These are phyloP conservation scores for Agapanthus africanus DNA, from an alignment of 106 monocot species.

Conservation along the genomic window DNA sequence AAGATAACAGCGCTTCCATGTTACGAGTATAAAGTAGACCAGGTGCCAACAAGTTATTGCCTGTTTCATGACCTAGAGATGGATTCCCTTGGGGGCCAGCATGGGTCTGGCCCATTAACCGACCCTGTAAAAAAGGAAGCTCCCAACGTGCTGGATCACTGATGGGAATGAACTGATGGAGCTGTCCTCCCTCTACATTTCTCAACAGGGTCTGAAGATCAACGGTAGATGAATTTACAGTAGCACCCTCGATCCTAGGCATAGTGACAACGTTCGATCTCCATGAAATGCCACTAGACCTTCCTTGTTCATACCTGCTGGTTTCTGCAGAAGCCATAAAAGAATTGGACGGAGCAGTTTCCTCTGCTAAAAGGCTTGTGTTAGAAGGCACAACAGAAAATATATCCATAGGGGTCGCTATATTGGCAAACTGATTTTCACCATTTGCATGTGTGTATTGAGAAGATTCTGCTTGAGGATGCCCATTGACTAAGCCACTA, in stretches of 20 bases:
- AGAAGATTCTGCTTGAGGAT: constrained; percentile 22
- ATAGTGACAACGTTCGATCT: constrained; percentile 7
- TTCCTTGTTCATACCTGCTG: constrained; percentile 14
- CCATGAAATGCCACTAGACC: constrained; percentile 12
- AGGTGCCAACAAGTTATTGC: constrained; percentile 11
- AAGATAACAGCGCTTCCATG: constrained; percentile 19
- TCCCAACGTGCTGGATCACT: constrained; percentile 71
- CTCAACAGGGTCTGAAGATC: constrained; percentile 58
- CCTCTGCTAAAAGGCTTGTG: constrained; percentile 13
- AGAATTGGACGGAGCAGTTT: constrained; percentile 9
- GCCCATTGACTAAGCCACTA: constrained; percentile 14
- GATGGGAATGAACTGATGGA: constrained; percentile 47
- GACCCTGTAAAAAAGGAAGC: constrained; percentile 73
- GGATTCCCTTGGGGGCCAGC: constrained; percentile 28
- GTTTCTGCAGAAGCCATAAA: constrained; percentile 16
- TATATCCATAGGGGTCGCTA: constrained; percentile 39
- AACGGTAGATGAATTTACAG: constrained; percentile 18
- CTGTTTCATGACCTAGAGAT: constrained; percentile 10
- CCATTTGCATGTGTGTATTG: constrained; percentile 3
- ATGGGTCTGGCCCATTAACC: constrained; percentile 79
- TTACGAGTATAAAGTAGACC: constrained; percentile 8
- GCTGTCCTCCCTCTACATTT: constrained; percentile 51
- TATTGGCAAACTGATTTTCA: constrained; percentile 5
- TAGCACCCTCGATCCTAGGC: constrained; percentile 22
- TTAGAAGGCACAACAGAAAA: constrained; percentile 20